Evolutionary conservation across 345 rosid species (phyloP).

Genomic region (Moricandia moricandioides): DNA sequence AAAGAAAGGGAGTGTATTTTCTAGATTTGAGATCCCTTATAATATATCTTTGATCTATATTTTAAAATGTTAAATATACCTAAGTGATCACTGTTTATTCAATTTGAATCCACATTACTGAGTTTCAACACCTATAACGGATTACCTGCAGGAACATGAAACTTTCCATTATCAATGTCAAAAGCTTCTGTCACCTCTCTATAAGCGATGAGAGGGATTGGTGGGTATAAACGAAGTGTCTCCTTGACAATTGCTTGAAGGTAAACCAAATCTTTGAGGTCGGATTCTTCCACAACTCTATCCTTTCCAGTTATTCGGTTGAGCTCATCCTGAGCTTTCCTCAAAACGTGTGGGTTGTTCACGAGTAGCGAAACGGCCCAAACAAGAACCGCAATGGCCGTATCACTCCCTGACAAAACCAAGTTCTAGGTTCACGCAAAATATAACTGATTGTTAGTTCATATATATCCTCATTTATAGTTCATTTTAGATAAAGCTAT

Average conservation of each 20-base stretch:
- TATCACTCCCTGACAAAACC: conserved; percentile 49
- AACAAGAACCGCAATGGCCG: conserved; percentile 40
- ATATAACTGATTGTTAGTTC: not conserved
- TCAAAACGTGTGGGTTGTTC: conserved; percentile 36
- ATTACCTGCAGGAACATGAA: conserved; percentile 38
- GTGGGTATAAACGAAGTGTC: conserved; percentile 42
- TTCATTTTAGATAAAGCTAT: too few species aligned
- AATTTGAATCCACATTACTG: not conserved
- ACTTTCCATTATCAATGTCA: conserved; percentile 19
- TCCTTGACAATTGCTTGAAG: conserved; percentile 49
- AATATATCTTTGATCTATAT: not conserved
- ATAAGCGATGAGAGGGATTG: conserved; percentile 33
- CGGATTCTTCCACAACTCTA: conserved; percentile 41
- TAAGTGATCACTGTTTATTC: not conserved
- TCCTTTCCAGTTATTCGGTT: conserved; percentile 33
- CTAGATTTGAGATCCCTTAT: too few species aligned
- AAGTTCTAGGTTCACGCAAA: conserved; percentile 42
- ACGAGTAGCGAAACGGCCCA: conserved; percentile 46
- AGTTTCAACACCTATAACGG: not conserved
- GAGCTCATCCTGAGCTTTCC: conserved; percentile 44
- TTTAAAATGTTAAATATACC: not conserved
- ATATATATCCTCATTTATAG: too few species aligned
- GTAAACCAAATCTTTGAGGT: conserved; percentile 38
- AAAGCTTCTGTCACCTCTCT: conserved; percentile 40
- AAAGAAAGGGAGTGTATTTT: too few species aligned